Conservation (phyloP, 495 filamentous ascomycete genomes). For the Penicillium dipodomyicola region DNA sequence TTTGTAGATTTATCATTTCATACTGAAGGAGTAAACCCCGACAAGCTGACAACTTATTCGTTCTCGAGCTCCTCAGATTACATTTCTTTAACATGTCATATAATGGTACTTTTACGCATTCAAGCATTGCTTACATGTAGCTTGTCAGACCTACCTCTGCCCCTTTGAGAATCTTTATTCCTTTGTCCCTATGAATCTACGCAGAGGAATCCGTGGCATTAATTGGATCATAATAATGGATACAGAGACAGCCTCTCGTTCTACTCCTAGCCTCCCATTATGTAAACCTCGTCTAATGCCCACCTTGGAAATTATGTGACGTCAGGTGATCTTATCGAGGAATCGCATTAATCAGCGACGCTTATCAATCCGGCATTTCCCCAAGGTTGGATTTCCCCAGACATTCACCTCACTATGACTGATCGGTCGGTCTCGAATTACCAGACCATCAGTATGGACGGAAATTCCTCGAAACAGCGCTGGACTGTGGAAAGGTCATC, state of each 20-base stretch:
- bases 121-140: no score
- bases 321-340: constrained; percentile 30
- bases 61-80: neutral
- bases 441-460: constrained; percentile 38
- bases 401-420: constrained; percentile 10
- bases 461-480: constrained; percentile 22
- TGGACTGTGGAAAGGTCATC: constrained; percentile 12
- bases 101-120: no score
- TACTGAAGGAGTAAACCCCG: neutral
- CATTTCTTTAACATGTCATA: neutral
- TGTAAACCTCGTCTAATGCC: neutral
- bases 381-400: neutral
- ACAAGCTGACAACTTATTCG: neutral
- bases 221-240: no score
- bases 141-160: no score
- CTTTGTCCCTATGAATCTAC: no score
- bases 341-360: constrained; percentile 19
- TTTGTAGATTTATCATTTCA: neutral
- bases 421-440: constrained; percentile 31
- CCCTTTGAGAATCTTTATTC: no score
- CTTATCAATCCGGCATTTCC: neutral
- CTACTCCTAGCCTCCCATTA: neutral
- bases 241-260: no score
- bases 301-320: constrained; percentile 9
- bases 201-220: no score